Conservation (phyloP, 2,329 filamentous ascomycete genomes). For the Fusarium sp. region DNA sequence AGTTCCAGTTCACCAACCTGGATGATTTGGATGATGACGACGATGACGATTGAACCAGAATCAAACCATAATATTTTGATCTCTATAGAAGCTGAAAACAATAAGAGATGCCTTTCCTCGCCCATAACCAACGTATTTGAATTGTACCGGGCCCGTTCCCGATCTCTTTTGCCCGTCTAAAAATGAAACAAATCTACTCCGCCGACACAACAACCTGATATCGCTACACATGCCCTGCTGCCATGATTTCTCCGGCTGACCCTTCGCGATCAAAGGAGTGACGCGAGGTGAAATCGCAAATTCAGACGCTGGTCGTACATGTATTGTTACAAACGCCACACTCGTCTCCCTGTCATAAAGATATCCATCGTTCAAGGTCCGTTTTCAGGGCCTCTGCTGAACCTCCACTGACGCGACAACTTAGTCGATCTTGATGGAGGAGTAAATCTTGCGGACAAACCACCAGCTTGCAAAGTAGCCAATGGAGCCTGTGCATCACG, state of each 20-base stretch:
- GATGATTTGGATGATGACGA: conserved; percentile 66
- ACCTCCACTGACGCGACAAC: not conserved
- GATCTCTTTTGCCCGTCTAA: conserved; percentile 33
- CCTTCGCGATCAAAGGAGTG: not conserved
- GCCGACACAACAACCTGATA: conserved; percentile 25
- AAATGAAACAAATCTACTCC: conserved; percentile 32
- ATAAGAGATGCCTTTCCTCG: conserved; percentile 24
- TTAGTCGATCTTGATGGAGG: conserved; percentile 98
- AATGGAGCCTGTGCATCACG: conserved; percentile 77
- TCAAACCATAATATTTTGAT: conserved; percentile 3
- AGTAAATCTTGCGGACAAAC: conserved; percentile 94
- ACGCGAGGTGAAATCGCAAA: conserved; percentile 26
- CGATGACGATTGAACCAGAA: conserved; percentile 49
- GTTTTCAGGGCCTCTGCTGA: conserved; percentile 4
- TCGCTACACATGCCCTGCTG: conserved; percentile 2
- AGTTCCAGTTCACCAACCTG: conserved; percentile 68
- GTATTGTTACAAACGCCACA: conserved; percentile 46
- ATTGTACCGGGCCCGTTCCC: conserved; percentile 15
- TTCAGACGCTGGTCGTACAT: conserved; percentile 47
- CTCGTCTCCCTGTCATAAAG: conserved; percentile 37
- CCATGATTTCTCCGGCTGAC: conserved; percentile 7
- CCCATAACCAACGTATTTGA: conserved; percentile 28
- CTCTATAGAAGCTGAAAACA: conserved; percentile 33
- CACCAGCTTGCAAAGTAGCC: conserved; percentile 96
- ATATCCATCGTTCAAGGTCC: conserved; percentile 21